These are phyloP conservation scores for Mangifera indica DNA, from an alignment of 345 rosid species.

Conservation along the genomic window DNA sequence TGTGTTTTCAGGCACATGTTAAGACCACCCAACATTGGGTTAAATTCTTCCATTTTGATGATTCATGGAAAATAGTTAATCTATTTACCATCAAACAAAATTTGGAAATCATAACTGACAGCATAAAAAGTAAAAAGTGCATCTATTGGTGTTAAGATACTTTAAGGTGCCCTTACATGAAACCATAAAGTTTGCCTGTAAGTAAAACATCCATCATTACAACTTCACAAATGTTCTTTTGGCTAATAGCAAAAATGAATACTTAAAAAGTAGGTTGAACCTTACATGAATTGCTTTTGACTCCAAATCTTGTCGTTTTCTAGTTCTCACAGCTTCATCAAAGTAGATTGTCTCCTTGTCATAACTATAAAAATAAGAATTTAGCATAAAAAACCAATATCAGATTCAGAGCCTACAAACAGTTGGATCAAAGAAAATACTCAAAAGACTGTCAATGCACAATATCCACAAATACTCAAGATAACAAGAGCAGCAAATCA, in stretches of 20 bases:
- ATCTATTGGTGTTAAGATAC: not conserved
- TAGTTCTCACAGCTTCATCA: slow-evolving; percentile 68
- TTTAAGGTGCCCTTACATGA: not conserved
- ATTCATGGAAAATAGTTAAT: no score
- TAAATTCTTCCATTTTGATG: not conserved
- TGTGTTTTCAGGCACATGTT: no score
- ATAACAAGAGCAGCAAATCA: slow-evolving; percentile 1
- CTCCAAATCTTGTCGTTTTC: slow-evolving; percentile 52
- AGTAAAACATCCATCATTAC: not conserved
- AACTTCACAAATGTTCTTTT: not conserved
- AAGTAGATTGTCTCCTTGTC: slow-evolving; percentile 65
- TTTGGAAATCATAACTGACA: not conserved
- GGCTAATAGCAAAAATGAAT: not conserved
- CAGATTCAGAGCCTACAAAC: slow-evolving; percentile 19
- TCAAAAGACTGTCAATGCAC: not conserved
- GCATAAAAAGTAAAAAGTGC: not conserved
- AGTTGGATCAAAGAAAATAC: not conserved
- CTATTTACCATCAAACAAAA: not conserved
- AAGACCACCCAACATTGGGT: not conserved
- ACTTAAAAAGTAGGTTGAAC: not conserved
- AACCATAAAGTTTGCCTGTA: not conserved
- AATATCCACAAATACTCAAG: not conserved
- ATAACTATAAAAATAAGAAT: slow-evolving; percentile 43
- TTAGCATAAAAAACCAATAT: slow-evolving; percentile 17
- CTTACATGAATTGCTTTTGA: slow-evolving; percentile 68